A percentile compares a stretch with the other conserved stretches of the same genome.
Evolutionary conservation across 148 eudicot species (phyloP).

Genomic region (Nepenthes mirabilis): DNA sequence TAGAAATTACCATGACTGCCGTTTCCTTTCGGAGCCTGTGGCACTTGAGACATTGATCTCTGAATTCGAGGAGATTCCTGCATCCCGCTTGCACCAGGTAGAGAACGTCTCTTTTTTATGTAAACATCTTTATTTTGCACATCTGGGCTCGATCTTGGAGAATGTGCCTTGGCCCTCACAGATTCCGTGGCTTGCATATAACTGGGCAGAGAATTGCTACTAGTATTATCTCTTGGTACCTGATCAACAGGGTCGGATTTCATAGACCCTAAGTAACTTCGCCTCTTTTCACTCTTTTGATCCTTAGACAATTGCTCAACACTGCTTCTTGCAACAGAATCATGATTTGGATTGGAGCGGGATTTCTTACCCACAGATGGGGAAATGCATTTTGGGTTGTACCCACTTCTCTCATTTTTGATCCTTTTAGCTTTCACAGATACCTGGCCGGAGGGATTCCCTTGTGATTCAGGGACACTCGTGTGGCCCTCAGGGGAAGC

Average conservation of each 20-base stretch:
- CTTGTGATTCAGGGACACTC: slow-evolving; percentile 50
- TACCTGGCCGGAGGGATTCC: slow-evolving; percentile 67
- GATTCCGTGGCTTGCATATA: slow-evolving; percentile 99
- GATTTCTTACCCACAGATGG: slow-evolving; percentile 42
- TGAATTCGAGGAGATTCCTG: slow-evolving; percentile 72
- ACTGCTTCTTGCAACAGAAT: slow-evolving; percentile 48
- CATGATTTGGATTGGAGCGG: slow-evolving; percentile 28
- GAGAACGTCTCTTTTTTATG: slow-evolving; percentile 64
- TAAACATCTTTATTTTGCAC: slow-evolving; percentile 50
- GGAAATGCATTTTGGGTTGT: slow-evolving; percentile 35
- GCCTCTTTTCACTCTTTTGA: slow-evolving; percentile 46
- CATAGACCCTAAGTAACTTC: slow-evolving; percentile 62
- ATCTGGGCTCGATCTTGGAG: slow-evolving; percentile 92
- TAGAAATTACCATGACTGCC: slow-evolving; percentile 44
- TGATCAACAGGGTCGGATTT: slow-evolving; percentile 62
- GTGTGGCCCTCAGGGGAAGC: slow-evolving; percentile 57
- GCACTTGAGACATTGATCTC: slow-evolving; percentile 36
- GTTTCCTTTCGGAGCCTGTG: slow-evolving; percentile 46
- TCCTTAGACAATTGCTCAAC: slow-evolving; percentile 53
- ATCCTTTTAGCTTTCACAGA: slow-evolving; percentile 50
- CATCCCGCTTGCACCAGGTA: slow-evolving; percentile 65
- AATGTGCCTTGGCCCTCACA: slow-evolving; percentile 70
- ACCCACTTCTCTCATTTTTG: slow-evolving; percentile 34
- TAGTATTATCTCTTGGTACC: slow-evolving; percentile 62
- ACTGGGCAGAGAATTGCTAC: slow-evolving; percentile 54